Conservation (phyloP, 2,329 filamentous ascomycete genomes). For the Neopestalotiopsis sp. region DNA sequence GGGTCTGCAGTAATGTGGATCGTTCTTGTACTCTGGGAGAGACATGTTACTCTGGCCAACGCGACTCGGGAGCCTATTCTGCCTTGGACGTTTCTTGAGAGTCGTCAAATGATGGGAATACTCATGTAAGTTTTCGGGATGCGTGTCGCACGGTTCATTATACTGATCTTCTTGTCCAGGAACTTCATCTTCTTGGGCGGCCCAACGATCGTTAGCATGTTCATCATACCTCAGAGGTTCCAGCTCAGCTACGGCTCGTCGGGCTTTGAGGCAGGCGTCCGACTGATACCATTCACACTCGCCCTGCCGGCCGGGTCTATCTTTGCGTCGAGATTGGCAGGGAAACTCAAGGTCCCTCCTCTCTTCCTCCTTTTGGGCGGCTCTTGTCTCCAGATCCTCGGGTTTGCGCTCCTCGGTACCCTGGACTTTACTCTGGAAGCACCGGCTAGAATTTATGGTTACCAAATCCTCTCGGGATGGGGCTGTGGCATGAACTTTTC, state of each 20-base stretch:
- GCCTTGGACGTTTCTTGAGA: no score
- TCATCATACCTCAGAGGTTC: constrained; percentile 27
- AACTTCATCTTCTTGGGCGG: constrained; percentile 18
- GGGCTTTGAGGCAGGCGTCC: constrained; percentile 12
- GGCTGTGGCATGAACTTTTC: constrained; percentile 26
- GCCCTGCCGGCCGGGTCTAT: no score
- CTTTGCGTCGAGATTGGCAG: background rate
- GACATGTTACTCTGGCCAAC: constrained; percentile 16
- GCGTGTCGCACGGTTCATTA: no score
- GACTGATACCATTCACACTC: background rate
- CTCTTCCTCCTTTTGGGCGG: constrained; percentile 23
- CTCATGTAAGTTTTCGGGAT: no score
- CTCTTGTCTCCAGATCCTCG: constrained; percentile 23
- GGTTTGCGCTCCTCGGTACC: constrained; percentile 23
- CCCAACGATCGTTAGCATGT: constrained; percentile 21
- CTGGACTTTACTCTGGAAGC: constrained; percentile 19
- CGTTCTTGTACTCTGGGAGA: constrained; percentile 23
- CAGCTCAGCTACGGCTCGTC: constrained; percentile 27
- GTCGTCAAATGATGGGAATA: no score
- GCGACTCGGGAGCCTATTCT: no score
- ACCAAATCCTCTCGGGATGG: constrained; percentile 23
- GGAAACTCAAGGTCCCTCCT: constrained; percentile 21
- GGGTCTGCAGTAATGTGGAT: background rate
- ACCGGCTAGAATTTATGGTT: constrained; percentile 22
- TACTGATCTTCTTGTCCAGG: no score